phyloP scores from a whole-genome alignment of 306 rosid species.

The Corylus heterophylla region DNA sequence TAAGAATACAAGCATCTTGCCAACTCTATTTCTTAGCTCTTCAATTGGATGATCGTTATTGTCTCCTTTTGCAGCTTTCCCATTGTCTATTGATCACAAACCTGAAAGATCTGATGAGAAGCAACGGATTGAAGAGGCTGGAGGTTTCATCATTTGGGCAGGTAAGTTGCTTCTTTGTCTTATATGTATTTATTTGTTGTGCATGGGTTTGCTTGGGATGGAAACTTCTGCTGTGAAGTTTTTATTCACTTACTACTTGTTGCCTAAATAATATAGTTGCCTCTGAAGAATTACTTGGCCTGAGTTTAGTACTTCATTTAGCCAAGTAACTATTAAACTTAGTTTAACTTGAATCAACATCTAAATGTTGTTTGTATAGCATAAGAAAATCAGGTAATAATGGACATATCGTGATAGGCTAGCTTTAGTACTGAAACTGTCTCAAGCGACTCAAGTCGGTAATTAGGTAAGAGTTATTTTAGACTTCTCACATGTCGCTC shows the following conservation, averaged over 20 bases:
- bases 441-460: not conserved
- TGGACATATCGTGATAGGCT: not conserved
- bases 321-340: not conserved
- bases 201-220: not conserved
- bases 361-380: not conserved
- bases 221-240: not conserved
- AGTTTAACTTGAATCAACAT: not conserved
- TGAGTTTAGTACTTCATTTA: not conserved
- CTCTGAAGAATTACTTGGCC: not conserved
- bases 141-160: slow-evolving; percentile 89
- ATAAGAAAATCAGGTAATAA: not conserved
- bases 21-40: not conserved
- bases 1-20: not conserved
- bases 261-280: not conserved
- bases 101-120: slow-evolving; percentile 94
- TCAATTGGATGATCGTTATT: slow-evolving; percentile 5
- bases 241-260: not conserved
- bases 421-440: not conserved
- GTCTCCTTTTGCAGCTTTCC: slow-evolving; percentile 54
- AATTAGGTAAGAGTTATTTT: not conserved
- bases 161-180: slow-evolving; percentile 43
- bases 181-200: not conserved
- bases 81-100: slow-evolving; percentile 82
- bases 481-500: slow-evolving; percentile 3
- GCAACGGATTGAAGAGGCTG: slow-evolving; percentile 80